Percentiles rank a stretch among this genome's conserved stretches.
Conservation (phyloP, 805 yeast species). For the Kodamaea jinghongensis region DNA sequence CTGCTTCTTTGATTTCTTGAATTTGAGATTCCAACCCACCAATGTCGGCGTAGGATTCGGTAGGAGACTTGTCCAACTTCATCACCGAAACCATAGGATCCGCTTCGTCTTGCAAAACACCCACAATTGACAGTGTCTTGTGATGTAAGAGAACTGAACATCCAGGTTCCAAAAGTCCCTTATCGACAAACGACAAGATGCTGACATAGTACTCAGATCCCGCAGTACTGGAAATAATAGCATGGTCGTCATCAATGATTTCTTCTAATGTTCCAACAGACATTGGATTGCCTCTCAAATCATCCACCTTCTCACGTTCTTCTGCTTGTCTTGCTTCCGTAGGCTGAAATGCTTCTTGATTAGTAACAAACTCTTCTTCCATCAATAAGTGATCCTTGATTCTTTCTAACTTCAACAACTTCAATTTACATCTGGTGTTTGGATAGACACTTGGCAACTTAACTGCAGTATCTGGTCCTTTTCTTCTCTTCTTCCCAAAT, state of each 20-base stretch:
- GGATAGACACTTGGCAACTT: constrained; percentile 89
- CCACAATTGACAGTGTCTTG: constrained; percentile 94
- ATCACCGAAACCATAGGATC: constrained; percentile 97
- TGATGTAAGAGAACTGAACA: constrained; percentile 94
- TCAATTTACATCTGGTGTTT: constrained; percentile 88
- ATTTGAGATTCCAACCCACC: constrained; percentile 96
- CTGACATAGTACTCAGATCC: constrained; percentile 98
- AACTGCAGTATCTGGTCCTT: constrained; percentile 83
- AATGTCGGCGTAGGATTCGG: constrained; percentile 93
- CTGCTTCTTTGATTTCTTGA: constrained; percentile 97
- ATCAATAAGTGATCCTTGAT: constrained; percentile 92
- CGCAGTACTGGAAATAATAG: constrained; percentile 91
- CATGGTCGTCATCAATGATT: constrained; percentile 97
- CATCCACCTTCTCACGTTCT: constrained; percentile 93
- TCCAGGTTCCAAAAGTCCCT: constrained; percentile 93
- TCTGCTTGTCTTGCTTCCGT: constrained; percentile 96
- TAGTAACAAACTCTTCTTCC: constrained; percentile 94
- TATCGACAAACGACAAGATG: constrained; percentile 93
- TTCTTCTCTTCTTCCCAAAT: constrained; percentile 89
- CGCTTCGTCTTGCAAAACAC: constrained; percentile 96
- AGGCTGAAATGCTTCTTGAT: constrained; percentile 92
- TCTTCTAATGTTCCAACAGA: constrained; percentile 96
- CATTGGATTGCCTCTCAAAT: constrained; percentile 94
- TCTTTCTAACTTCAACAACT: constrained; percentile 87
- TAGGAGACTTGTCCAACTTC: constrained; percentile 97